Evolutionary conservation across 1,284 basidiomycete species (phyloP), one percentile per base, ranked within the genome.

Genomic region (Coriolopsis trogii): DNA sequence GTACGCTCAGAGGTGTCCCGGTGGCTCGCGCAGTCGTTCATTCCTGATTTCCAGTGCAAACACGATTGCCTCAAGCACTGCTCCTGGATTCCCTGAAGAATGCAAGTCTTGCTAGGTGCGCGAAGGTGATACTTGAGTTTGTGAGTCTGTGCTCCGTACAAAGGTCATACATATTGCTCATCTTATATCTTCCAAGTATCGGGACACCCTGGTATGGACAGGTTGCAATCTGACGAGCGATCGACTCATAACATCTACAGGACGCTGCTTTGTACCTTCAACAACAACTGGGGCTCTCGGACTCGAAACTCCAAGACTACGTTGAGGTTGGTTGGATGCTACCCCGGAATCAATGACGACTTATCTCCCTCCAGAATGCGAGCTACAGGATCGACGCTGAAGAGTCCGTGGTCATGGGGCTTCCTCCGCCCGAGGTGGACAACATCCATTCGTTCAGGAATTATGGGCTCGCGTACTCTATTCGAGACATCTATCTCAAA

Each of bases 211-310:
- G 44, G 76, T 79, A 47, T 51, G 64, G 53, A 33, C n/a, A n/a
- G 3, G 1, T 8, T 18, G 16, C 20, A n/a, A 13, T 8, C 9
- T 31, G 10, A 28, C 6, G 12, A 10, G 18, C 18, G 9, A 16
- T 18, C 16, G 25, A 37, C 5, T 34, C 25, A 12, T 12, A 25
- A 24, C 37, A 24, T 15, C 2, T 8, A 6, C 36, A 81, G 79
- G 76, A 79, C 41, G 78, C 78, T 1, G 72, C 73, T 0, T 40
- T 70, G 18, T 80, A 82, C 44, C 64, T 78, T 7, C 76, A 78
- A 47, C 70, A 70, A 16, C 80, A 82, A 48, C 55, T 78, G 18
- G 62, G 63, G 34, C 67, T 81, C 5, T 67, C 71, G 4, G 74
- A 80, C 26, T 63, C 52, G 5, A 70, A 75, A 50, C 63, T 73